Evolutionary conservation across 2,329 filamentous ascomycete species (phyloP).

Genomic region (Neopestalotiopsis sp.): DNA sequence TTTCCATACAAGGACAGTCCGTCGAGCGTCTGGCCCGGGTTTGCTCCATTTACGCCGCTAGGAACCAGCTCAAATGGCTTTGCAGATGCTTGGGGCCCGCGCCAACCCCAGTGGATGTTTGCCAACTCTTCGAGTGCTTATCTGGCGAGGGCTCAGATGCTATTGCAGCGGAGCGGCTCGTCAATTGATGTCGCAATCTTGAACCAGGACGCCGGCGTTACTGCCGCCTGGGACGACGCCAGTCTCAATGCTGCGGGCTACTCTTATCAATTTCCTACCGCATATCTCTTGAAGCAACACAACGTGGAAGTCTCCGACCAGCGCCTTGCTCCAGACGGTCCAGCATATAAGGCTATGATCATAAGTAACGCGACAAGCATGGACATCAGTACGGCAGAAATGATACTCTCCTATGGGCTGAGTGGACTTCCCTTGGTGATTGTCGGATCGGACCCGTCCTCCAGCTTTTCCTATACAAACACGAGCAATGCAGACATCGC

Average conservation of each 20-base stretch:
- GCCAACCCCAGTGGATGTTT: constrained; percentile 4
- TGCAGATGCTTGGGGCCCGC: not conserved
- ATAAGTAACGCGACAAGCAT: not conserved
- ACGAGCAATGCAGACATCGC: not conserved
- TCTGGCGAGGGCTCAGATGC: not conserved
- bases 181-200: not conserved
- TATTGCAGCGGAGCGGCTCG: not conserved
- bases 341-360: not conserved
- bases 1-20: not conserved
- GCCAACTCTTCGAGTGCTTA: not conserved
- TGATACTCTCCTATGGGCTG: not conserved
- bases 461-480: not conserved
- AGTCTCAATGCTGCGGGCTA: not conserved
- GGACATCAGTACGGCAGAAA: not conserved
- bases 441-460: not conserved
- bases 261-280: not conserved
- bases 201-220: not conserved
- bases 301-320: not conserved
- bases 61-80: not conserved
- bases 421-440: not conserved
- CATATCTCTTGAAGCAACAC: not conserved
- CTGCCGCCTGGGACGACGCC: not conserved
- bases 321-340: not conserved
- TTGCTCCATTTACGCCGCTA: not conserved
- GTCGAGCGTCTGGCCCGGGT: not conserved